phyloP scores from a whole-genome alignment of 331 rosid genomes.

The Cydonia oblonga region DNA sequence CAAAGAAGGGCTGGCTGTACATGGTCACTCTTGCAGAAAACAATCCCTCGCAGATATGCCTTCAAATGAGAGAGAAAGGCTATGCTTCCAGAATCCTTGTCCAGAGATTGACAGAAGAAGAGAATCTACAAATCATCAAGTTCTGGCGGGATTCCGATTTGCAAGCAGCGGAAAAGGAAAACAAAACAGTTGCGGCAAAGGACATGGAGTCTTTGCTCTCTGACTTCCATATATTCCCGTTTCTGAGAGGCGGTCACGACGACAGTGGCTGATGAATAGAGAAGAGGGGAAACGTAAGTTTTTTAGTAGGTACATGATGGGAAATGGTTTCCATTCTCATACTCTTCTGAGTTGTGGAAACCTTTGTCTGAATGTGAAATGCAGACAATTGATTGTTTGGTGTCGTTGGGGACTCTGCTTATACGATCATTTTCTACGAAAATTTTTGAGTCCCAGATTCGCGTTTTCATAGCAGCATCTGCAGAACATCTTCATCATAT shows the following conservation, averaged over 20 bases:
- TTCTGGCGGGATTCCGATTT: constrained; percentile 68
- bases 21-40: constrained; percentile 72
- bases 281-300: not conserved
- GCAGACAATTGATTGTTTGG: not conserved
- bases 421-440: not conserved
- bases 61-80: constrained; percentile 64
- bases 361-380: not conserved
- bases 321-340: not conserved
- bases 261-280: constrained; percentile 7
- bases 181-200: constrained; percentile 15
- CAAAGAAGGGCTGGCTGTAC: constrained; percentile 91
- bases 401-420: not conserved
- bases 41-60: constrained; percentile 68
- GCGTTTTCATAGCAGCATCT: not conserved
- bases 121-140: constrained; percentile 79
- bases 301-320: not conserved
- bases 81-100: constrained; percentile 70
- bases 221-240: constrained; percentile 19
- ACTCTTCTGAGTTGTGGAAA: not conserved
- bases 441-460: not conserved
- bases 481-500: not conserved
- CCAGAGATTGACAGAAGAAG: constrained; percentile 91
- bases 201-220: constrained; percentile 28
- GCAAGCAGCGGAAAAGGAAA: constrained; percentile 18
- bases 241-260: constrained; percentile 16